Conservation (phyloP, 805 yeast genomes). For the Schwanniomyces polymorphus region DNA sequence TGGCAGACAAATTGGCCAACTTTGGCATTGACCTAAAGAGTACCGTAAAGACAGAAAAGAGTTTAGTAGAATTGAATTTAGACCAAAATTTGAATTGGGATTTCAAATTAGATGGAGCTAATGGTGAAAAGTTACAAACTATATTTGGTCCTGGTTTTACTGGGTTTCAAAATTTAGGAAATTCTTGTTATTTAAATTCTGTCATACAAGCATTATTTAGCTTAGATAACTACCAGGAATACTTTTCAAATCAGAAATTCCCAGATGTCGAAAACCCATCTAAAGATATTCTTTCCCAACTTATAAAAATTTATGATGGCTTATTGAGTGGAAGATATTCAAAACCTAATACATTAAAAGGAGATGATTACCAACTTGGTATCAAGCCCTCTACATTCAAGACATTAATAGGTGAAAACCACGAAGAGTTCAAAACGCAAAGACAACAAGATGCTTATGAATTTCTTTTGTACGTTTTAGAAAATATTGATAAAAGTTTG, state of each 20-base stretch:
- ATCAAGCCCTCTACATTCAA: conserved; percentile 78
- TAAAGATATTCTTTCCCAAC: conserved; percentile 68
- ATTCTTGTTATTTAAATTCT: conserved; percentile 87
- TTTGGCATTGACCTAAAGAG: conserved; percentile 66
- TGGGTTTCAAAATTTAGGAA: conserved; percentile 88
- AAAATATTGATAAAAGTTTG: conserved; percentile 54
- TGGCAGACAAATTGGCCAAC: conserved; percentile 46
- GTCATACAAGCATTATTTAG: conserved; percentile 71
- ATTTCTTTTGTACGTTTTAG: conserved; percentile 68
- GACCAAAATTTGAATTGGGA: conserved; percentile 95
- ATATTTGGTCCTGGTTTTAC: conserved; percentile 76
- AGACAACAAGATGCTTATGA: conserved; percentile 96
- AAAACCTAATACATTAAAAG: conserved; percentile 45
- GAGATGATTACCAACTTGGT: conserved; percentile 67
- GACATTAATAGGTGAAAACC: conserved; percentile 70
- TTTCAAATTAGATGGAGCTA: conserved; percentile 71
- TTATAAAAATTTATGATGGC: conserved; percentile 80
- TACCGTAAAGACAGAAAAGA: conserved; percentile 77
- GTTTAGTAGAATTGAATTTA: conserved; percentile 82
- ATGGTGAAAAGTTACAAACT: conserved; percentile 64
- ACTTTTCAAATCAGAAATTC: conserved; percentile 35
- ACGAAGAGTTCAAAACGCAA: conserved; percentile 80
- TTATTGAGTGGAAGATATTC: conserved; percentile 73
- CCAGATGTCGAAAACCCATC: conserved; percentile 51
- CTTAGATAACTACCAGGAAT: conserved; percentile 34